A percentile compares a stretch with the other conserved stretches of the same genome.
Evolutionary conservation across 192 early-diverging fungal genomes (phyloP).

Genomic region (Coemansia sp.): DNA sequence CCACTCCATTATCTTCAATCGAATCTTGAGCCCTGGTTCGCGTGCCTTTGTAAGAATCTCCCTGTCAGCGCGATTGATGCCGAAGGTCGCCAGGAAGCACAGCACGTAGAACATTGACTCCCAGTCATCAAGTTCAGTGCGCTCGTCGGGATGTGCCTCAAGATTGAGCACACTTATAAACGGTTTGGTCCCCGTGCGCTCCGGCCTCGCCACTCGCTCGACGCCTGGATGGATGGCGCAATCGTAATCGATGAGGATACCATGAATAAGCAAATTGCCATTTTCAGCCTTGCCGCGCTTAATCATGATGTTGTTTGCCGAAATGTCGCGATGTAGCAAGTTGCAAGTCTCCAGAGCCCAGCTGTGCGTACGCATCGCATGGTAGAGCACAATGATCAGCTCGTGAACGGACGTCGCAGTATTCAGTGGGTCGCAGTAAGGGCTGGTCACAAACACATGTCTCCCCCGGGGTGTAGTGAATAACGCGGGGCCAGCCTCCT

Average conservation of each 20-base stretch:
- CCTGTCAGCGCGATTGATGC: not conserved
- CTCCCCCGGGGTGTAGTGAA: too few species aligned
- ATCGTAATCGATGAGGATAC: slow-evolving; percentile 33
- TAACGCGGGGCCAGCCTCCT: too few species aligned
- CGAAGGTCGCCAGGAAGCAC: slow-evolving; percentile 19
- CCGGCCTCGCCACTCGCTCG: not conserved
- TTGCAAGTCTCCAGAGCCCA: not conserved
- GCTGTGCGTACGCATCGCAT: slow-evolving; percentile 8
- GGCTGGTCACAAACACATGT: not conserved
- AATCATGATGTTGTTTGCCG: slow-evolving; percentile 29
- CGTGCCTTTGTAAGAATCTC: not conserved
- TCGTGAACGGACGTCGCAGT: not conserved
- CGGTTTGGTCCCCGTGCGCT: slow-evolving; percentile 18
- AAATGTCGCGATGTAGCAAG: slow-evolving; percentile 26
- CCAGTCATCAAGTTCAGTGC: slow-evolving; percentile 4
- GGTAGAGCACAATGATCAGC: not conserved
- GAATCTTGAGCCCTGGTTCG: not conserved
- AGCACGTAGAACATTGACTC: not conserved
- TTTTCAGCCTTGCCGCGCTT: not conserved
- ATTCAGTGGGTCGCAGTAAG: not conserved
- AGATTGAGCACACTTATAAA: slow-evolving; percentile 42
- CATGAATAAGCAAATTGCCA: not conserved
- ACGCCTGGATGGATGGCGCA: not conserved
- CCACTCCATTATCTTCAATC: not conserved
- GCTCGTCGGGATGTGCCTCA: not conserved